A percentile compares a stretch with the other conserved stretches of the same genome.
These are phyloP conservation scores for Peronospora destructor DNA, from an alignment of 352 stramenopile genomes.

Conservation along the genomic window DNA sequence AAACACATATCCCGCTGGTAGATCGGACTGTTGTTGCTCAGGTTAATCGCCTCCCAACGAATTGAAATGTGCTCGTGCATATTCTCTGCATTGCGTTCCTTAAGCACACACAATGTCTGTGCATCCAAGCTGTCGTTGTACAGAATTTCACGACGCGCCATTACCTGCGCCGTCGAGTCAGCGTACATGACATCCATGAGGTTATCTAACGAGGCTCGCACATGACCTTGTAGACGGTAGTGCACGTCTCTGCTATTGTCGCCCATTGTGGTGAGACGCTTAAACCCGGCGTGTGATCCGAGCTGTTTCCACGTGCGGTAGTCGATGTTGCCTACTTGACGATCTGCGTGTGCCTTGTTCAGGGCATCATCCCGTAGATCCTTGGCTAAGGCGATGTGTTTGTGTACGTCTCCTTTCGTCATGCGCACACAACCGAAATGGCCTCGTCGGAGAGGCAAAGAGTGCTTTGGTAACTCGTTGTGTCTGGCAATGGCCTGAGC, in stretches of 20 bases:
- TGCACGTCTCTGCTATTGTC: slow-evolving; percentile 31
- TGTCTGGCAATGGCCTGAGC: slow-evolving; percentile 27
- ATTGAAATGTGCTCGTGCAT: slow-evolving; percentile 61
- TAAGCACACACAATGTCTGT: slow-evolving; percentile 52
- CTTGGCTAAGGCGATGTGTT: slow-evolving; percentile 37
- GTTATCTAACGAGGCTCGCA: slow-evolving; percentile 43
- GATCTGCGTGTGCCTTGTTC: slow-evolving; percentile 30
- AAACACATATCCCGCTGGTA: slow-evolving; percentile 61
- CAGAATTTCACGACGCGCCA: slow-evolving; percentile 40
- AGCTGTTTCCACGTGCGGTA: slow-evolving; percentile 54
- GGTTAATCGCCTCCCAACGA: slow-evolving; percentile 61
- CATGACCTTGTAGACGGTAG: slow-evolving; percentile 51
- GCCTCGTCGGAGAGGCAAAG: slow-evolving; percentile 43
- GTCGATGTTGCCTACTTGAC: slow-evolving; percentile 34
- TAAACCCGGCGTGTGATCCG: slow-evolving; percentile 40
- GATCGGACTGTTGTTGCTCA: slow-evolving; percentile 40
- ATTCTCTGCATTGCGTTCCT: slow-evolving; percentile 34
- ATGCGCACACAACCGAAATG: slow-evolving; percentile 43
- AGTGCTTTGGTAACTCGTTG: slow-evolving; percentile 15
- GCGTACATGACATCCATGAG: slow-evolving; percentile 63
- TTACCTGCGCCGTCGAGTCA: slow-evolving; percentile 37
- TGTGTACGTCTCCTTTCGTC: slow-evolving; percentile 25
- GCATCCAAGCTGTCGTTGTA: slow-evolving; percentile 56
- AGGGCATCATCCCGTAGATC: slow-evolving; percentile 43
- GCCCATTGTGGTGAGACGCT: slow-evolving; percentile 49